A percentile compares a stretch with the other conserved stretches of the same genome.
These are phyloP conservation scores for Neofusicoccum ribis DNA, from an alignment of 2,329 filamentous ascomycete species.

Conservation along the genomic window DNA sequence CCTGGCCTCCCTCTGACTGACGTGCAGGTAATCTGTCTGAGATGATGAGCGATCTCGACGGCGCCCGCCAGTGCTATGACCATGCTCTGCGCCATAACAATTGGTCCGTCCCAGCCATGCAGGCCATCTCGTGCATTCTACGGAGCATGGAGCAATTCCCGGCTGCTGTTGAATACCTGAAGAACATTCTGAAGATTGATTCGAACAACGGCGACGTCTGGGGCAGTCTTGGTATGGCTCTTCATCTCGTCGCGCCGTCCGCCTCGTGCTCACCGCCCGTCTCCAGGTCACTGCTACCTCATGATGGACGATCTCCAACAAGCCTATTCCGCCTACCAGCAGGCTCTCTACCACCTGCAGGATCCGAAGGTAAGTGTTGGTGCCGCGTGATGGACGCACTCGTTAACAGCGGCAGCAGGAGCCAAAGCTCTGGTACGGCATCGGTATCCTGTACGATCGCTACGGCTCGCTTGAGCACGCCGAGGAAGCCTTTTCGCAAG, in stretches of 20 bases:
- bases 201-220: conserved; percentile 89
- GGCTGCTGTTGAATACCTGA: conserved; percentile 89
- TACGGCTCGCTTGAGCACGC: conserved; percentile 97
- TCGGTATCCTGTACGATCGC: conserved; percentile 93
- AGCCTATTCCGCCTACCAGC: conserved; percentile 94
- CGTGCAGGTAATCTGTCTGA: conserved; percentile 77
- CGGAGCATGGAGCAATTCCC: conserved; percentile 91
- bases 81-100: conserved; percentile 84
- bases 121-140: conserved; percentile 87
- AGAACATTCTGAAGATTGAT: conserved; percentile 88
- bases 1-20: conserved; percentile 27
- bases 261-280: conserved; percentile 22
- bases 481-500: conserved; percentile 96
- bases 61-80: conserved; percentile 88
- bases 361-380: conserved; percentile 68
- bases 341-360: conserved; percentile 86
- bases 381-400: too few relatives aligned
- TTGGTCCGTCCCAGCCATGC: conserved; percentile 89
- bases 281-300: conserved; percentile 86
- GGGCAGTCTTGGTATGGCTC: conserved; percentile 79
- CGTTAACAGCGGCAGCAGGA: conserved; percentile 56
- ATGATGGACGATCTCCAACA: conserved; percentile 99
- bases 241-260: background rate
- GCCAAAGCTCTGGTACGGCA: conserved; percentile 97
- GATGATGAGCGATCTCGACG: conserved; percentile 82